Percentiles rank a stretch among this genome's conserved stretches.
Conservation (phyloP, 1,139 yeast genomes). For the Debaryomyces sp. region DNA sequence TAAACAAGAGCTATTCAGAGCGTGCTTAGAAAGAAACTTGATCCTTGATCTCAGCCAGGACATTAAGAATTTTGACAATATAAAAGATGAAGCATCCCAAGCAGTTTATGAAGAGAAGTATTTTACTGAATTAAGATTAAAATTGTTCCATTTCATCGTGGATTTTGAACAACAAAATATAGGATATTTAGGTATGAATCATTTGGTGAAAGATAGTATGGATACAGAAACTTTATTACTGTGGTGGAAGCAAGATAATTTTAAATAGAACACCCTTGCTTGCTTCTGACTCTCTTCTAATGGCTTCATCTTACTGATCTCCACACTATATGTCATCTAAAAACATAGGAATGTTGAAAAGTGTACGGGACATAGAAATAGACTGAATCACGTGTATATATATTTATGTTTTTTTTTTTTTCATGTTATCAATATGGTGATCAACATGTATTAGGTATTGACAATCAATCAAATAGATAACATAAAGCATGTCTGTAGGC, state of each 20-base stretch:
- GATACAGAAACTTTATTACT: conserved; percentile 7
- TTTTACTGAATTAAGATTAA: conserved; percentile 26
- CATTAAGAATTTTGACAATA: conserved; percentile 15
- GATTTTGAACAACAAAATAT: conserved; percentile 37
- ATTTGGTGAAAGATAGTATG: conserved; percentile 11
- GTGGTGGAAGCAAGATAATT: conserved; percentile 13
- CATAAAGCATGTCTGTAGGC: conserved; percentile 9
- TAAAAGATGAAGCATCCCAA: conserved; percentile 16
- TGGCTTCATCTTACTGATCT: not conserved
- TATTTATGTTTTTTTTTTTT: not conserved
- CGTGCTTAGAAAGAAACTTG: conserved; percentile 55
- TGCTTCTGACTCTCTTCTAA: not conserved
- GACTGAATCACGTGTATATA: not conserved
- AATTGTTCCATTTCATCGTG: conserved; percentile 32
- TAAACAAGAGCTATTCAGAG: conserved; percentile 44
- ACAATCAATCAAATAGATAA: conserved; percentile 1
- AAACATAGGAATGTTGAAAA: not conserved
- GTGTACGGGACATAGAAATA: not conserved
- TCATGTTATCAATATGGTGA: not conserved
- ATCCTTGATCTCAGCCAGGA: conserved; percentile 29
- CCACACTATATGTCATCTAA: not conserved
- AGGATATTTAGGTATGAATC: conserved; percentile 37
- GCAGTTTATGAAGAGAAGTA: conserved; percentile 15
- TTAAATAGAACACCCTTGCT: not conserved
- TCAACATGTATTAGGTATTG: not conserved